Evolutionary conservation across 176 grass and related monocot species (phyloP).

Genomic region (Aegilops tauschii): DNA sequence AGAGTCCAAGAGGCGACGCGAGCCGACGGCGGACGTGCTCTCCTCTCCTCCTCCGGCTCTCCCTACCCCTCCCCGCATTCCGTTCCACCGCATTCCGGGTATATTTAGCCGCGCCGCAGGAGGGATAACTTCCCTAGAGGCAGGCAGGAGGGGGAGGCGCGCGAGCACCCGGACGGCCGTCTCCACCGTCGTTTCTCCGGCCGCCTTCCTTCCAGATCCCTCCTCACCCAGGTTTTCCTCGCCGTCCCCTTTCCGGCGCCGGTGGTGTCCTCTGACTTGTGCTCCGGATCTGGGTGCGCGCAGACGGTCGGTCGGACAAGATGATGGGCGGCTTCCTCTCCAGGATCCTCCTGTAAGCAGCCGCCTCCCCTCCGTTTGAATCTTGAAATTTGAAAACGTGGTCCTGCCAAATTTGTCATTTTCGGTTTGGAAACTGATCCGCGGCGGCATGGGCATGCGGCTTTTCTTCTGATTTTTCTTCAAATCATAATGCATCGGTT

Average conservation of each 20-base stretch:
- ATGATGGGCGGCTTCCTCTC: conserved; percentile 92
- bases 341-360: conserved; percentile 68
- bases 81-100: conserved; percentile 39
- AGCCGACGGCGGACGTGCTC: conserved; percentile 57
- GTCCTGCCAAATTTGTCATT: neutral
- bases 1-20: neutral
- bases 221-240: neutral
- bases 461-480: conserved; percentile 19
- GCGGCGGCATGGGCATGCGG: neutral
- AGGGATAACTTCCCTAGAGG: neutral
- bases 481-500: neutral
- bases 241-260: neutral
- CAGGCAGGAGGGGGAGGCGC: neutral
- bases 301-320: conserved; percentile 24
- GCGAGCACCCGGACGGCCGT: conserved; percentile 11
- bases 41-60: conserved; percentile 20
- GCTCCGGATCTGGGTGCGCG: conserved; percentile 39
- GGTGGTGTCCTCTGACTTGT: conserved; percentile 24
- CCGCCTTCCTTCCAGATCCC: conserved; percentile 35
- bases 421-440: neutral
- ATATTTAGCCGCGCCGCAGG: conserved; percentile 35
- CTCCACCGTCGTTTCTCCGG: neutral
- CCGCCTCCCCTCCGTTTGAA: conserved; percentile 1
- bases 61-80: conserved; percentile 1
- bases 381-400: conserved; percentile 41